Percentiles rank a stretch among this genome's conserved stretches.
These are phyloP conservation scores for Colletotrichum destructivum DNA, from an alignment of 2,329 filamentous ascomycete genomes.

Conservation along the genomic window DNA sequence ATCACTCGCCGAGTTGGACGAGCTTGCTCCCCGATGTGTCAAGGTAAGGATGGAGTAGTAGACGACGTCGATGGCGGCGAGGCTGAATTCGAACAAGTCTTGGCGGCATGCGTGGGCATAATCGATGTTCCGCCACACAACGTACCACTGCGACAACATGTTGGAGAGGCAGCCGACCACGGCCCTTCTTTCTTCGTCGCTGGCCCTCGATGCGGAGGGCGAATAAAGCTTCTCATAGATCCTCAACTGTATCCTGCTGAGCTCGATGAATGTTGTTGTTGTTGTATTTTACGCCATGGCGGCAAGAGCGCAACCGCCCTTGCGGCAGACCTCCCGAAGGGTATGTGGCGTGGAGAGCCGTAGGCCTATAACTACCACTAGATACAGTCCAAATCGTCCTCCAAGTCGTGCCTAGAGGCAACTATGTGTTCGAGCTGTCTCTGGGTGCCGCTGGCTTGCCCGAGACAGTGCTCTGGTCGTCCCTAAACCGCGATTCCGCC, in stretches of 20 bases:
- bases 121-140: slow-evolving; percentile 40
- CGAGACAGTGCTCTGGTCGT: too few species aligned
- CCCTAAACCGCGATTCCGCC: too few species aligned
- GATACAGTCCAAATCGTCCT: too few species aligned
- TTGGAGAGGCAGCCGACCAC: slow-evolving; percentile 27
- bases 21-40: slow-evolving; percentile 39
- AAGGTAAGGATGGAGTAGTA: slow-evolving; percentile 45
- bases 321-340: too few species aligned
- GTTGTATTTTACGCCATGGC: too few species aligned
- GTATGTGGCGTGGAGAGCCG: too few species aligned
- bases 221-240: slow-evolving; percentile 43
- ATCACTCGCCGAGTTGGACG: slow-evolving; percentile 35
- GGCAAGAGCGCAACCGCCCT: too few species aligned
- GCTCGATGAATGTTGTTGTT: too few species aligned
- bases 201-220: slow-evolving; percentile 12
- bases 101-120: slow-evolving; percentile 37
- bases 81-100: slow-evolving; percentile 39
- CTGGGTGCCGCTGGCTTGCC: too few species aligned
- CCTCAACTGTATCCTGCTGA: slow-evolving; percentile 36
- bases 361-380: too few species aligned
- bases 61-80: slow-evolving; percentile 43
- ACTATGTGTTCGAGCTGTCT: too few species aligned
- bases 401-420: too few species aligned
- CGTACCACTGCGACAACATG: slow-evolving; percentile 38
- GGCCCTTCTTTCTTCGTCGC: slow-evolving; percentile 13